Conservation (phyloP, 2,329 filamentous ascomycete species). For the Xenosphaeropsis pyriputrescens region DNA sequence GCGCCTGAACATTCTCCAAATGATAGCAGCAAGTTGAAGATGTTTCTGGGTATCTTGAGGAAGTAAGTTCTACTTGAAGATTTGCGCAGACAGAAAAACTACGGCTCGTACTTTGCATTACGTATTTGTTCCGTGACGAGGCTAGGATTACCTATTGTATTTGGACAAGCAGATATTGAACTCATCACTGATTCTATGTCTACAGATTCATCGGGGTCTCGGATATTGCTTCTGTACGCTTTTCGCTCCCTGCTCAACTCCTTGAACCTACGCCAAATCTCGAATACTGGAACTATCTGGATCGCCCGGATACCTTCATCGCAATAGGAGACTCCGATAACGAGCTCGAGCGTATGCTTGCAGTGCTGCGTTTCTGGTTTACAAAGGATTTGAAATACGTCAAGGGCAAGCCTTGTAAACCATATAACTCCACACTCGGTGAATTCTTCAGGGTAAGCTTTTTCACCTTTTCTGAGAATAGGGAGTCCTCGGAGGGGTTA, state of each 20-base stretch:
- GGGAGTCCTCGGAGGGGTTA: not conserved
- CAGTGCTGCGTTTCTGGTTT: slow-evolving; percentile 93
- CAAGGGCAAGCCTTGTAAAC: slow-evolving; percentile 97
- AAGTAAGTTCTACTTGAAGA: slow-evolving; percentile 43
- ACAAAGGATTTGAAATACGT: slow-evolving; percentile 98
- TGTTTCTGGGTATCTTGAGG: slow-evolving; percentile 74
- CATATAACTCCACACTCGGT: slow-evolving; percentile 91
- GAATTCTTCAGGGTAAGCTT: slow-evolving; percentile 81
- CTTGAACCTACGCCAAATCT: slow-evolving; percentile 93
- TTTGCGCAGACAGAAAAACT: not conserved
- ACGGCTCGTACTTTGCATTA: not conserved
- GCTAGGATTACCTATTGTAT: not conserved
- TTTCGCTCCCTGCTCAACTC: slow-evolving; percentile 88
- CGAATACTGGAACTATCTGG: slow-evolving; percentile 98
- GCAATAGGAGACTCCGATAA: slow-evolving; percentile 81
- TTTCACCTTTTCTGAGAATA: not conserved
- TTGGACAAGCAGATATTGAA: slow-evolving; percentile 4
- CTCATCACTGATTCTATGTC: slow-evolving; percentile 4
- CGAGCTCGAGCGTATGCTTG: slow-evolving; percentile 82
- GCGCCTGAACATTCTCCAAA: slow-evolving; percentile 43
- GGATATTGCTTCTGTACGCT: slow-evolving; percentile 89
- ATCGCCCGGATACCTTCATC: slow-evolving; percentile 80
- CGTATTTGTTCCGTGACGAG: not conserved
- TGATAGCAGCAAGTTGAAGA: slow-evolving; percentile 79
- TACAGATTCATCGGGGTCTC: slow-evolving; percentile 85